Evolutionary conservation across 78 protist species (phyloP).

Genomic region (Protostelium mycophagum): DNA sequence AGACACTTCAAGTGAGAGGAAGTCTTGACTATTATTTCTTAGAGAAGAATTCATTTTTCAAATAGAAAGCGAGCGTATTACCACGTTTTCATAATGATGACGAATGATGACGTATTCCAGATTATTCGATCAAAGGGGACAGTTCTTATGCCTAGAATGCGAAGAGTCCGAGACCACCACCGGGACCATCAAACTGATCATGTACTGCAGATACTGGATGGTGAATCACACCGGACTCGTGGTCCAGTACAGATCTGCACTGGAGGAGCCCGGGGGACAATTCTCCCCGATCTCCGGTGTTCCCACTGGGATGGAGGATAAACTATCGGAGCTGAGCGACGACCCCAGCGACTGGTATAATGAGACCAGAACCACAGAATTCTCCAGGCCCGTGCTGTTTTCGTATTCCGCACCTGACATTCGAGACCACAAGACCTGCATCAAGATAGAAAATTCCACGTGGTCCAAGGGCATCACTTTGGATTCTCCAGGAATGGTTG

Average conservation of each 20-base stretch:
- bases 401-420: neutral
- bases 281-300: neutral
- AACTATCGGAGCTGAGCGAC: neutral
- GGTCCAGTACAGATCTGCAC: slow-evolving; percentile 18
- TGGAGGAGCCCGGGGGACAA: neutral
- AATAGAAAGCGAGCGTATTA: no score
- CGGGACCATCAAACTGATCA: neutral
- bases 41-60: no score
- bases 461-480: neutral
- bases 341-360: neutral
- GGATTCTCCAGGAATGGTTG: neutral
- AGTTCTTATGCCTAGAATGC: neutral
- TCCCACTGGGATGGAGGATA: neutral
- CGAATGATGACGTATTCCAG: no score
- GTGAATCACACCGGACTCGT: slow-evolving; percentile 60
- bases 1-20: neutral
- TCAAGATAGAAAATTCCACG: neutral
- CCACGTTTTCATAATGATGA: no score
- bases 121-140: neutral
- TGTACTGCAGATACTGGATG: slow-evolving; percentile 54
- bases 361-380: neutral
- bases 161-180: neutral
- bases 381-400: neutral
- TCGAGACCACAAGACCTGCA: neutral
- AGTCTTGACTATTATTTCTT: no score